Conservation (phyloP, 1,284 basidiomycete genomes). For the Coniferiporia sulphurascens region DNA sequence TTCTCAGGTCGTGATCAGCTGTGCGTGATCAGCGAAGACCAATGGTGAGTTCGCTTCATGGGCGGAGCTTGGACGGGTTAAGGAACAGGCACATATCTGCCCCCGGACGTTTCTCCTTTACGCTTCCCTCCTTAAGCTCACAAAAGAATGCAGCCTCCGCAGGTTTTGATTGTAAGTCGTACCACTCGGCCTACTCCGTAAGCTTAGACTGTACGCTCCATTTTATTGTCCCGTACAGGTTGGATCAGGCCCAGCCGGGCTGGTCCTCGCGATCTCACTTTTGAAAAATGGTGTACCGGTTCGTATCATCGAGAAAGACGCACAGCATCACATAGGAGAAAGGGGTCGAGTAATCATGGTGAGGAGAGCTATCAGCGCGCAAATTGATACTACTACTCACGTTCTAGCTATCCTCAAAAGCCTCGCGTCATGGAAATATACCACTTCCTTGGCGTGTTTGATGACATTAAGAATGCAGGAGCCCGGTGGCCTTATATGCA, state of each 20-base stretch:
- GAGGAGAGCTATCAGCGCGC: not conserved
- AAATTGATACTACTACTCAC: not conserved
- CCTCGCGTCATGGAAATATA: constrained; percentile 9
- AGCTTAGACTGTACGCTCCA: too few relatives aligned
- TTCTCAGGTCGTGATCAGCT: too few relatives aligned
- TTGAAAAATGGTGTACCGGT: constrained; percentile 12
- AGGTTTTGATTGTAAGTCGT: too few relatives aligned
- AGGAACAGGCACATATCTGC: too few relatives aligned
- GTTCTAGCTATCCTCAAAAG: not conserved
- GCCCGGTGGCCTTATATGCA: not conserved
- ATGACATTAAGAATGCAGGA: not conserved
- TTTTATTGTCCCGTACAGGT: not conserved
- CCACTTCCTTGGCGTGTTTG: constrained; percentile 10
- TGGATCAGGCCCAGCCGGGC: constrained; percentile 12
- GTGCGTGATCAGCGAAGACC: too few relatives aligned
- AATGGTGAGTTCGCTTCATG: too few relatives aligned
- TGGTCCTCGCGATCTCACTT: constrained; percentile 2
- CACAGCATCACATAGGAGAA: constrained; percentile 1
- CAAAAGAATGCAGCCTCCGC: too few relatives aligned
- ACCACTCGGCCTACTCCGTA: too few relatives aligned
- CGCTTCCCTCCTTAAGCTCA: too few relatives aligned
- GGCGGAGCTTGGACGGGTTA: too few relatives aligned
- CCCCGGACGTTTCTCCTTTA: too few relatives aligned
- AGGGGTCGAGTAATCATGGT: not conserved
- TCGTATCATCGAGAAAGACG: constrained; percentile 14